phyloP scores from a whole-genome alignment of 768 basidiomycete species.

The Naganishia antarctica region DNA sequence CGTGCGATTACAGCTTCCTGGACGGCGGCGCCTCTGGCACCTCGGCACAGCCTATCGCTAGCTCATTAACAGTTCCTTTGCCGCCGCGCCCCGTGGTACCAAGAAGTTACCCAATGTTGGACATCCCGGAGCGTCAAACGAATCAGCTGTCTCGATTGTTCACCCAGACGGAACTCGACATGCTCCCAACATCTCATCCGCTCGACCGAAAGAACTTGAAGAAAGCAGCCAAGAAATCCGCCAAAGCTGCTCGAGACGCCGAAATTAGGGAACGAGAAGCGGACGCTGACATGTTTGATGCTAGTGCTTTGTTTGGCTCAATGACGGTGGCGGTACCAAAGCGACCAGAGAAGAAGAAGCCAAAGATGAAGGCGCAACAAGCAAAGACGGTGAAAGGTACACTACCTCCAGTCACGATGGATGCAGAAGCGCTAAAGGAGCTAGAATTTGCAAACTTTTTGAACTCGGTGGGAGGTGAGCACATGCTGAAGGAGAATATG shows the following conservation, averaged over 20 bases:
- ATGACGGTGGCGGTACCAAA: constrained; percentile 53
- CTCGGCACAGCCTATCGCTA: not conserved
- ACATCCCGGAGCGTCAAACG: constrained; percentile 4
- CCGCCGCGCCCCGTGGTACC: not conserved
- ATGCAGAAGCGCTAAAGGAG: constrained; percentile 43
- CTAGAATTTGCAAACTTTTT: constrained; percentile 43
- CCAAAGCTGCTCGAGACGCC: constrained; percentile 30
- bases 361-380: constrained; percentile 51
- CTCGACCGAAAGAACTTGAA: constrained; percentile 43
- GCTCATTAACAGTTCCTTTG: no score
- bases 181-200: constrained; percentile 33
- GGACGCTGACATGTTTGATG: constrained; percentile 38
- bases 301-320: constrained; percentile 29
- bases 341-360: constrained; percentile 39
- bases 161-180: constrained; percentile 42
- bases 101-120: not conserved
- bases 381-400: constrained; percentile 30
- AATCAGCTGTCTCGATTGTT: constrained; percentile 34
- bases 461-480: constrained; percentile 42
- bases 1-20: not conserved
- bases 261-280: constrained; percentile 38
- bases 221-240: constrained; percentile 42
- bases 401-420: constrained; percentile 32
- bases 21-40: not conserved
- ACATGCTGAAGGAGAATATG: not conserved